Conservation (phyloP, 225 moss, liverwort and hornwort genomes). For the Takakia lepidozioides region DNA sequence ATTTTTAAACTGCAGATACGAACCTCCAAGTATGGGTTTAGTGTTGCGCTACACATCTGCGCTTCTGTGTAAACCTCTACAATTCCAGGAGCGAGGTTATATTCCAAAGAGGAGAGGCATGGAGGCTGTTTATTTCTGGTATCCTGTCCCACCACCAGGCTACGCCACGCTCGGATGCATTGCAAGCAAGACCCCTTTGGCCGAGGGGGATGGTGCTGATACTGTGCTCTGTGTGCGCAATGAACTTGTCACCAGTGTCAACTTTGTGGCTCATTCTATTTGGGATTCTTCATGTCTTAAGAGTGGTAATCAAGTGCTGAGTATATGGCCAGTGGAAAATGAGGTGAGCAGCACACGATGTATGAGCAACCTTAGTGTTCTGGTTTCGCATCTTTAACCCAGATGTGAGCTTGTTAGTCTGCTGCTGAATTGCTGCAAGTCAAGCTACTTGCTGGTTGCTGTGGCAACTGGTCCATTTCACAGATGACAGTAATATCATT, state of each 20-base stretch:
- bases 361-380: no score
- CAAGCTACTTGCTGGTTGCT: no score
- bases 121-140: conserved; percentile 72
- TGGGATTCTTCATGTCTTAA: conserved; percentile 60
- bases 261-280: conserved; percentile 49
- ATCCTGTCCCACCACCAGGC: conserved; percentile 74
- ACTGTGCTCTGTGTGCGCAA: conserved; percentile 72
- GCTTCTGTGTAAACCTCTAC: conserved; percentile 52
- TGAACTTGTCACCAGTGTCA: conserved; percentile 74
- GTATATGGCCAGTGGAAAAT: conserved; percentile 92
- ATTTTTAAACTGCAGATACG: conserved; percentile 51
- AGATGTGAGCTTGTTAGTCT: no score
- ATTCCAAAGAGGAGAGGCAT: conserved; percentile 53
- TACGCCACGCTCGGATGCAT: conserved; percentile 79
- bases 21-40: conserved; percentile 79
- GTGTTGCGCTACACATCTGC: conserved; percentile 74
- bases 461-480: no score
- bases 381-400: no score
- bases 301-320: conserved; percentile 47
- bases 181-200: conserved; percentile 52
- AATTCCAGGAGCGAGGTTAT: conserved; percentile 58
- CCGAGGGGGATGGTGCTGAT: conserved; percentile 43
- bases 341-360: no score
- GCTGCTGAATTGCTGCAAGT: no score
- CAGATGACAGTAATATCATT: no score